Conservation (phyloP, 2,329 filamentous ascomycete genomes). For the Tolypocladium ovalisporum region DNA sequence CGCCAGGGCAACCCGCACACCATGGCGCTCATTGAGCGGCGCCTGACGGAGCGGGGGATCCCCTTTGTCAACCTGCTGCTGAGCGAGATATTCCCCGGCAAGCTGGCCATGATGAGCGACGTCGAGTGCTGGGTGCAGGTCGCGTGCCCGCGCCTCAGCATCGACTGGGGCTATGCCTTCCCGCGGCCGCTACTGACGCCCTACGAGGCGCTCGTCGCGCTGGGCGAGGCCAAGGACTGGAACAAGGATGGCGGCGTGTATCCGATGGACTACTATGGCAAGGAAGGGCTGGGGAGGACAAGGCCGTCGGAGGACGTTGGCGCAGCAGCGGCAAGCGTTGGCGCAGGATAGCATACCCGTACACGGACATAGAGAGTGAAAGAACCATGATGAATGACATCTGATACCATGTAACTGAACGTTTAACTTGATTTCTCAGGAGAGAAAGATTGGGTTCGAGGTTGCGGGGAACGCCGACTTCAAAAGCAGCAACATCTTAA, state of each 20-base stretch:
- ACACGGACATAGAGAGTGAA: background rate
- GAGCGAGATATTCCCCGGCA: slow-evolving; percentile 93
- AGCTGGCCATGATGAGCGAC: slow-evolving; percentile 84
- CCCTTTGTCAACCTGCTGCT: slow-evolving; percentile 78
- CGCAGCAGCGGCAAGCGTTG: slow-evolving; percentile 1
- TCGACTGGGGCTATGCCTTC: slow-evolving; percentile 98
- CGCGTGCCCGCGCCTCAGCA: slow-evolving; percentile 90
- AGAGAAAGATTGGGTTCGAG: background rate
- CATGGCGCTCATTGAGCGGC: slow-evolving; percentile 72
- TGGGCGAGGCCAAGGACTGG: slow-evolving; percentile 72
- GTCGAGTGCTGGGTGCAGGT: slow-evolving; percentile 99
- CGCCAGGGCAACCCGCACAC: slow-evolving; percentile 94
- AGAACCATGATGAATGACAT: background rate
- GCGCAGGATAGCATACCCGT: background rate
- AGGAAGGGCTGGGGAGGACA: slow-evolving; percentile 78
- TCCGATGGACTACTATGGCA: slow-evolving; percentile 97
- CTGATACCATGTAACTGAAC: background rate
- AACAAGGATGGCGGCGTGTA: slow-evolving; percentile 54
- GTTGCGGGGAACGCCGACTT: background rate
- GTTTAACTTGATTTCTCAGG: background rate
- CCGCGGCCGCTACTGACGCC: slow-evolving; percentile 79
- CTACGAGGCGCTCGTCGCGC: slow-evolving; percentile 87
- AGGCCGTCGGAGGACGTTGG: slow-evolving; percentile 30
- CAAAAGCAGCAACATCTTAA: background rate
- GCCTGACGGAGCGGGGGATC: slow-evolving; percentile 59